Base-by-base conservation (phyloP, 208 protist species). In the Crithidia thermophila region DNA sequence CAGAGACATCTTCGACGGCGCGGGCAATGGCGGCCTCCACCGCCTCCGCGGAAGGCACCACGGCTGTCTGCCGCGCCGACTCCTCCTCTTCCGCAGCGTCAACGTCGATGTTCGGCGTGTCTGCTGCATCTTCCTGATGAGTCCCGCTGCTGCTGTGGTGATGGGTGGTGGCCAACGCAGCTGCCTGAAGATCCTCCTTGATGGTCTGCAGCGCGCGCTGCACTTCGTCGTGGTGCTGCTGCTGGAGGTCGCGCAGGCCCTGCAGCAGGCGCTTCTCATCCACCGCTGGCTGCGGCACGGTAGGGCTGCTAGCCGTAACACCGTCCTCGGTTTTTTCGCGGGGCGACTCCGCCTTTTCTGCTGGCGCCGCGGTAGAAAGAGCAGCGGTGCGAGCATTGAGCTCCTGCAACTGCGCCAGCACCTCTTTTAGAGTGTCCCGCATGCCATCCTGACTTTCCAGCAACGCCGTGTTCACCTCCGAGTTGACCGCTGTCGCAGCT, bases 211-310 rank as follows among this genome's bases (percentile, higher is more conserved):
- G 43, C 13, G 30, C 42, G 18, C 46, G 42, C 3, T 47, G 40
- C 11, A 68, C 25, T 33, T 57, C 46, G 2, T 28, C 34, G 2
- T 67, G 50, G 13, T 75, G 69, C 36, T 64, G 49, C 61, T 45
- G 42, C 43, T 68, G 69, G 3, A 39, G 33, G 3, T 57, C 43
- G 10, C 59, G 49, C n/a, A 75, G 49, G 9, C 46, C 33, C 20
- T 47, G 52, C 37, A 75, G 45, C 6, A 75, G 53, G 1, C 37
- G 52, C 25, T 61, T 36, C 13, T 67, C 60, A 27, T 75, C 60
- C 43, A 55, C 60, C 5, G 49, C 50, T 30, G 36, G 49, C 33
- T 53, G 43, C 11, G 23, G 28, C 27, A 45, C 39, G 39, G 39
- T 16, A 43, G n/a, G n/a, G n/a, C n/a, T n/a, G n/a, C n/a, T n/a